Percentiles rank a stretch among this genome's conserved stretches.
Conservation (phyloP, 2,329 filamentous ascomycete genomes). For the Dactylellina cionopaga region DNA sequence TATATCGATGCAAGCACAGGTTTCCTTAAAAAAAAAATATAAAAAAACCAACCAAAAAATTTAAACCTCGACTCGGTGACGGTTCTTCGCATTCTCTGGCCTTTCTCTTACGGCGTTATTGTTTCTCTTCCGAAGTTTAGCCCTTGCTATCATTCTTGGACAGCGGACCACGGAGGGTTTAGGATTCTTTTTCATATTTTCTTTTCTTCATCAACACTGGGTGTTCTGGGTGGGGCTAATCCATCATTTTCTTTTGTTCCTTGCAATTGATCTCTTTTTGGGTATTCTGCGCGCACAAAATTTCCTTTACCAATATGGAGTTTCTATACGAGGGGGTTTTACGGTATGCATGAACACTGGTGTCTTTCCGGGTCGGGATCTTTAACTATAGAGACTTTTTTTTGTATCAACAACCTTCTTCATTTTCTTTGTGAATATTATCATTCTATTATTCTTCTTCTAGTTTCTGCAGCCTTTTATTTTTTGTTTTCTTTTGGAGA, state of each 20-base stretch:
- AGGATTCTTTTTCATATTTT: slow-evolving; percentile 25
- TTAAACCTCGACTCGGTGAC: slow-evolving; percentile 48
- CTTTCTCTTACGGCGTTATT: slow-evolving; percentile 50
- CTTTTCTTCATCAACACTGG: slow-evolving; percentile 51
- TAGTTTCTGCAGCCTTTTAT: slow-evolving; percentile 5
- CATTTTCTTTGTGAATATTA: slow-evolving; percentile 27
- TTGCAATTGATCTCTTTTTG: slow-evolving; percentile 32
- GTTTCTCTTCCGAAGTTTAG: slow-evolving; percentile 52
- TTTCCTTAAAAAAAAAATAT: slow-evolving; percentile 16
- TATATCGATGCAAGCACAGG: slow-evolving; percentile 31
- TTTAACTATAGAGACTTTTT: slow-evolving; percentile 53
- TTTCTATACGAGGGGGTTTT: slow-evolving; percentile 52
- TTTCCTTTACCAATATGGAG: slow-evolving; percentile 49
- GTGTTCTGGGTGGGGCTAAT: slow-evolving; percentile 47
- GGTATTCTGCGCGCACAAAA: slow-evolving; percentile 46
- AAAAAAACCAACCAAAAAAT: slow-evolving; percentile 13
- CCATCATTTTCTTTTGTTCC: slow-evolving; percentile 41
- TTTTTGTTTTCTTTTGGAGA: slow-evolving; percentile 28
- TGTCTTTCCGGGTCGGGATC: slow-evolving; percentile 52
- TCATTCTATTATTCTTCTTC: slow-evolving; percentile 35
- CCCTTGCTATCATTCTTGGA: slow-evolving; percentile 43
- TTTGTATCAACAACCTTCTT: slow-evolving; percentile 24
- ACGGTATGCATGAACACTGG: slow-evolving; percentile 52
- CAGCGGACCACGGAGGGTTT: slow-evolving; percentile 34
- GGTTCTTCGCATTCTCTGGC: slow-evolving; percentile 45